These are phyloP conservation scores for Fusarium sp. DNA, from an alignment of 2,329 filamentous ascomycete genomes.

Conservation along the genomic window DNA sequence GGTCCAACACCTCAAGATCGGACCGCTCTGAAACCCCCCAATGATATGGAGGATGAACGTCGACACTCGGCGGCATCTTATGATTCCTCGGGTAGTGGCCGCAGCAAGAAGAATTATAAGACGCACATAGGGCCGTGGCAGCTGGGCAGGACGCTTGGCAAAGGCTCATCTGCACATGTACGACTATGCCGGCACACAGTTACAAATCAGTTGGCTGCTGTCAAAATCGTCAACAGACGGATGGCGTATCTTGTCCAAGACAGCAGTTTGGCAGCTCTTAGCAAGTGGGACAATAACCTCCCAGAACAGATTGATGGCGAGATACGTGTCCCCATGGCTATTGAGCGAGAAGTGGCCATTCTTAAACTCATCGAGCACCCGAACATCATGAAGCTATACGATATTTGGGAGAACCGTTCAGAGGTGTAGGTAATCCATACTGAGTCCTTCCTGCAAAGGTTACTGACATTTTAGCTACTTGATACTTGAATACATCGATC, in stretches of 20 bases:
- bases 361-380: slow-evolving; percentile 96
- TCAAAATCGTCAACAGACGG: slow-evolving; percentile 93
- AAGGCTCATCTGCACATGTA: slow-evolving; percentile 89
- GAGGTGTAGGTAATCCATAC: slow-evolving; percentile 78
- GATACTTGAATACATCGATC: slow-evolving; percentile 89
- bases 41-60: slow-evolving; percentile 49
- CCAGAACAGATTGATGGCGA: slow-evolving; percentile 68
- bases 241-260: slow-evolving; percentile 84
- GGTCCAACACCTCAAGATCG: slow-evolving; percentile 31
- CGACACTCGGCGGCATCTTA: slow-evolving; percentile 56
- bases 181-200: slow-evolving; percentile 83
- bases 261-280: slow-evolving; percentile 85
- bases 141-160: slow-evolving; percentile 87
- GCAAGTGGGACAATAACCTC: slow-evolving; percentile 73
- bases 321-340: slow-evolving; percentile 82
- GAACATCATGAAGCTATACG: slow-evolving; percentile 92
- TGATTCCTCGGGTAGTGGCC: slow-evolving; percentile 53
- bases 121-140: slow-evolving; percentile 95
- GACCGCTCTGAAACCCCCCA: slow-evolving; percentile 43
- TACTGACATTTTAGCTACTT: slow-evolving; percentile 74
- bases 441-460: not conserved
- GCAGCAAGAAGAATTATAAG: slow-evolving; percentile 61
- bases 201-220: slow-evolving; percentile 84
- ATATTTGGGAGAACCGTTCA: slow-evolving; percentile 97
- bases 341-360: slow-evolving; percentile 95